phyloP scores from a whole-genome alignment of 2,329 filamentous ascomycete genomes.

The Penicillium carneum region DNA sequence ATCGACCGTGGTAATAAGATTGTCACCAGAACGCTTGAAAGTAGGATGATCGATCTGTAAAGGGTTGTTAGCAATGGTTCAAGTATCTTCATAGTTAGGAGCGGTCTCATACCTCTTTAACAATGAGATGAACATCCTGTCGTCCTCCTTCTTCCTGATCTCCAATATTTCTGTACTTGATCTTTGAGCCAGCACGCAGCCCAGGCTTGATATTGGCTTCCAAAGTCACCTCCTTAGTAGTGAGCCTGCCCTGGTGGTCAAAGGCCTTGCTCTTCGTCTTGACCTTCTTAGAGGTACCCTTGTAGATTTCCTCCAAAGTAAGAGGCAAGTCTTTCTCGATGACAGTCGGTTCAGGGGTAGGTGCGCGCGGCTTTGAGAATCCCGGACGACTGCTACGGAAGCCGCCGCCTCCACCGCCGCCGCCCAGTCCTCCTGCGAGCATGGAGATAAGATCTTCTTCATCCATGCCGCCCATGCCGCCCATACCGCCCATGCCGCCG shows the following conservation, averaged over 20 bases:
- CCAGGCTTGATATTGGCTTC: constrained; percentile 96
- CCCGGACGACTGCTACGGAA: constrained; percentile 41
- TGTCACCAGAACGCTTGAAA: constrained; percentile 86
- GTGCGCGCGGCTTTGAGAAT: constrained; percentile 43
- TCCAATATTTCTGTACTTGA: constrained; percentile 96
- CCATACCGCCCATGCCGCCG: constrained; percentile 54
- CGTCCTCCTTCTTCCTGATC: constrained; percentile 96
- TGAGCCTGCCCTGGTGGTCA: constrained; percentile 81
- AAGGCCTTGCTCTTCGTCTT: constrained; percentile 97
- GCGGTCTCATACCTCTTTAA: constrained; percentile 77
- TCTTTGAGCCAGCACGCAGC: constrained; percentile 95
- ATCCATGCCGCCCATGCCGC: constrained; percentile 57
- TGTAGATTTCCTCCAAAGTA: constrained; percentile 86
- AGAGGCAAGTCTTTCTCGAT: constrained; percentile 84
- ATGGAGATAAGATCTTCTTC: constrained; percentile 64
- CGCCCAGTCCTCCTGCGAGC: constrained; percentile 51
- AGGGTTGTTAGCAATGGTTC: constrained; percentile 51
- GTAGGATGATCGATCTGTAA: constrained; percentile 82
- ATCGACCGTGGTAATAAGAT: constrained; percentile 79
- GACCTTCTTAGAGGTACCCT: constrained; percentile 91
- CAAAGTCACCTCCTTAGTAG: constrained; percentile 84
- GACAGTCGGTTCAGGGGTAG: constrained; percentile 84
- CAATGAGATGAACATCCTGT: constrained; percentile 92
- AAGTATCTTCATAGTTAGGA: neutral
- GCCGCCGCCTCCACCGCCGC: constrained; percentile 47